Conservation (phyloP, 257 asterid genomes). For the Datura wrightii region DNA sequence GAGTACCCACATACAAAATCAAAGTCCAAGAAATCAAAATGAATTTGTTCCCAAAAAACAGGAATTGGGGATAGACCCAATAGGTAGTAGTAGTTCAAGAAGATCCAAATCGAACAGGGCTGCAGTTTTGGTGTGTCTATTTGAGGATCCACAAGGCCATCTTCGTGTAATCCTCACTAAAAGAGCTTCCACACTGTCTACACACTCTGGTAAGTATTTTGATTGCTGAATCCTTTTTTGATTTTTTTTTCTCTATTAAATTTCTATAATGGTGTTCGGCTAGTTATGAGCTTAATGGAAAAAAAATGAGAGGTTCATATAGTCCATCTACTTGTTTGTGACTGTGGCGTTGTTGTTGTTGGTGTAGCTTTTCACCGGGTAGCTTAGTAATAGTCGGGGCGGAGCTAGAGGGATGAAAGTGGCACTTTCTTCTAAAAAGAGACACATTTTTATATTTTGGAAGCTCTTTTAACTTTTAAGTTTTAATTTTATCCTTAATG, state of each 20-base stretch:
- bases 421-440: neutral
- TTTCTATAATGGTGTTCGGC: neutral
- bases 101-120: slow-evolving; percentile 46
- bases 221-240: no score
- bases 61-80: neutral
- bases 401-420: no score
- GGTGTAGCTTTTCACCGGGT: no score
- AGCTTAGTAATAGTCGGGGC: no score
- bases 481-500: neutral
- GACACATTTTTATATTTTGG: neutral
- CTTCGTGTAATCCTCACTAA: slow-evolving; percentile 80
- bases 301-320: no score
- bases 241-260: neutral
- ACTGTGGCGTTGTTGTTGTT: no score
- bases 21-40: slow-evolving; percentile 22
- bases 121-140: slow-evolving; percentile 78
- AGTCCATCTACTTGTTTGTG: no score
- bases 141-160: slow-evolving; percentile 59
- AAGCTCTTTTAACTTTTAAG: neutral
- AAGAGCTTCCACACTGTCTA: slow-evolving; percentile 68
- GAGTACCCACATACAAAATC: neutral
- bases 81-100: slow-evolving; percentile 11
- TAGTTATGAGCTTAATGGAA: no score
- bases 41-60: slow-evolving; percentile 3
- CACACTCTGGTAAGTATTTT: slow-evolving; percentile 62